Percentiles rank a stretch among this genome's conserved stretches.
Conservation (phyloP, 164 flowering plant genomes). For the Liriodendron chinense region DNA sequence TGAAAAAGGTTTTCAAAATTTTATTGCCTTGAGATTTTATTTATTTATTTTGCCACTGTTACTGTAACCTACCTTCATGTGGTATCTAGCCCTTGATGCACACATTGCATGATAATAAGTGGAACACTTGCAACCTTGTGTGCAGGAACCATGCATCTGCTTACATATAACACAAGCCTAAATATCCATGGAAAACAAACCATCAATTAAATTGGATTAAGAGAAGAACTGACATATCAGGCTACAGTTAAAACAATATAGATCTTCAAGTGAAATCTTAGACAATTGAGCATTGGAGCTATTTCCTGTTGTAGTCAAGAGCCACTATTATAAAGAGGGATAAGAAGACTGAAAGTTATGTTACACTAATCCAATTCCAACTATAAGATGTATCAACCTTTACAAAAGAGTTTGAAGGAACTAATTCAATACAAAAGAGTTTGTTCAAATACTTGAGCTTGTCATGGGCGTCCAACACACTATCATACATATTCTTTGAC, state of each 20-base stretch:
- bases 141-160: slow-evolving; percentile 96
- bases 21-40: too few species aligned
- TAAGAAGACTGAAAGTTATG: too few species aligned
- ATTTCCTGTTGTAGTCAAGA: background rate
- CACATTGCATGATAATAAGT: slow-evolving; percentile 96
- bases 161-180: slow-evolving; percentile 92
- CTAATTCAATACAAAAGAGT: too few species aligned
- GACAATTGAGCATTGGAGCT: background rate
- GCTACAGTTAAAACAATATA: background rate
- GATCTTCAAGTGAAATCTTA: background rate
- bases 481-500: slow-evolving; percentile 66
- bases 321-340: too few species aligned
- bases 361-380: too few species aligned
- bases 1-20: too few species aligned
- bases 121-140: slow-evolving; percentile 88
- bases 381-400: slow-evolving; percentile 44
- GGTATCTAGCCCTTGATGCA: slow-evolving; percentile 97
- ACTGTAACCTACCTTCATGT: slow-evolving; percentile 72
- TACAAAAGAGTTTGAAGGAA: slow-evolving; percentile 68
- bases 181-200: slow-evolving; percentile 4
- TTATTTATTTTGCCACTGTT: too few species aligned
- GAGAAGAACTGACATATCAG: background rate
- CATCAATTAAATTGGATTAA: background rate
- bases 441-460: slow-evolving; percentile 69
- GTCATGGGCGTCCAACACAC: slow-evolving; percentile 75